phyloP scores from a whole-genome alignment of 805 yeast genomes.

The Grigorovia humatica region DNA sequence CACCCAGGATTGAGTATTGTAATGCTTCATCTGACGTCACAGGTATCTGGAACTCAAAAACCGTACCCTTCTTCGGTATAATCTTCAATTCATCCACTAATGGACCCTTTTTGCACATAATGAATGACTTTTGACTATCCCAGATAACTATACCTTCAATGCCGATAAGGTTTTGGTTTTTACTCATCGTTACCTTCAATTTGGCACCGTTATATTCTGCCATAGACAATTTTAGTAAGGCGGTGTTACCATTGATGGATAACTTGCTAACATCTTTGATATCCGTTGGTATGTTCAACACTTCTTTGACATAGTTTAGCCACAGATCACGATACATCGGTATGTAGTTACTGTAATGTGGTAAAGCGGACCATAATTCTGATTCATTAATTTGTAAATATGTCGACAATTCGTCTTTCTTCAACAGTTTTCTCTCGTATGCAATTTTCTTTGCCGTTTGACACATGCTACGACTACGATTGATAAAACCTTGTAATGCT shows the following conservation, averaged over 20 bases:
- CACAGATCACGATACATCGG: slow-evolving; percentile 52
- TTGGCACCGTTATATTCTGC: slow-evolving; percentile 79
- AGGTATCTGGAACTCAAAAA: slow-evolving; percentile 46
- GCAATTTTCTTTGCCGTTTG: slow-evolving; percentile 21
- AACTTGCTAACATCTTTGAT: slow-evolving; percentile 10
- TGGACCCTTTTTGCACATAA: slow-evolving; percentile 35
- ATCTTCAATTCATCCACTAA: slow-evolving; percentile 55
- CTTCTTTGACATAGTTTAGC: slow-evolving; percentile 55
- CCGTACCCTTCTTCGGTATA: slow-evolving; percentile 56
- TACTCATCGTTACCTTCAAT: slow-evolving; percentile 47
- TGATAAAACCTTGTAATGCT: slow-evolving; percentile 23
- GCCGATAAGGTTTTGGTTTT: slow-evolving; percentile 49
- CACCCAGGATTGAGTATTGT: slow-evolving; percentile 64
- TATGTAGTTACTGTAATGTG: slow-evolving; percentile 40
- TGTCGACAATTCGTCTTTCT: slow-evolving; percentile 13
- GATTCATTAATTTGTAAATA: slow-evolving; percentile 15
- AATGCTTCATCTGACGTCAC: slow-evolving; percentile 32
- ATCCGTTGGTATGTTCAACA: slow-evolving; percentile 32
- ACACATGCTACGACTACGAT: slow-evolving; percentile 14
- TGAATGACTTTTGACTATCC: slow-evolving; percentile 69
- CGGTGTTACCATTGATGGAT: slow-evolving; percentile 17
- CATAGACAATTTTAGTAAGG: slow-evolving; percentile 51
- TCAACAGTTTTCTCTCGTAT: slow-evolving; percentile 9
- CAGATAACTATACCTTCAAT: slow-evolving; percentile 66
- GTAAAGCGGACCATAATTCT: slow-evolving; percentile 18